These are phyloP conservation scores for Amphibolis antarctica DNA, from an alignment of 106 monocot species.

Conservation along the genomic window DNA sequence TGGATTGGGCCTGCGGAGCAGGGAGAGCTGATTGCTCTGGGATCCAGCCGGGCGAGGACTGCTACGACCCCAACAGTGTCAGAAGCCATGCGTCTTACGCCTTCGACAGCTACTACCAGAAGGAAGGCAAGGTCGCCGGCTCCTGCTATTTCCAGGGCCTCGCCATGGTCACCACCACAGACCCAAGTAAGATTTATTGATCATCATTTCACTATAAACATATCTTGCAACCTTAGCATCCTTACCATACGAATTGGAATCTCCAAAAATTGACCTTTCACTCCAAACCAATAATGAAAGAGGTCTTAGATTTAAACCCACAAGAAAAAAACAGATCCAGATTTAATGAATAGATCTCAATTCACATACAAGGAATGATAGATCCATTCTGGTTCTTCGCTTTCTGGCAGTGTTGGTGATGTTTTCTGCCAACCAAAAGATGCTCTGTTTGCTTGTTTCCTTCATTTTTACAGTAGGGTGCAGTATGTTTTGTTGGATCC, in stretches of 20 bases:
- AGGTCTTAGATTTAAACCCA: no score
- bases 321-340: no score
- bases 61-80: constrained; percentile 68
- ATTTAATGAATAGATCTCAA: no score
- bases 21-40: constrained; percentile 65
- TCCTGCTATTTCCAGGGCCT: constrained; percentile 88
- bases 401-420: background rate
- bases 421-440: no score
- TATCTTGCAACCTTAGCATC: no score
- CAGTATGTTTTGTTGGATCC: constrained; percentile 26
- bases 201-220: no score
- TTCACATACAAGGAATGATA: background rate
- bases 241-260: no score
- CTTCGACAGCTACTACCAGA: constrained; percentile 86
- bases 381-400: no score
- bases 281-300: no score
- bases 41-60: constrained; percentile 79
- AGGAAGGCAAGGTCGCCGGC: constrained; percentile 47
- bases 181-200: constrained; percentile 98
- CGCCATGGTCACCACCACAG: constrained; percentile 90
- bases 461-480: background rate
- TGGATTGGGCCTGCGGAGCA: constrained; percentile 97
- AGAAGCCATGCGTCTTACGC: constrained; percentile 71
- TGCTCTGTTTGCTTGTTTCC: background rate
- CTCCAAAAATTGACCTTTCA: no score